Base-by-base conservation (phyloP, 805 yeast species). In the Yarrowia sp. region DNA sequence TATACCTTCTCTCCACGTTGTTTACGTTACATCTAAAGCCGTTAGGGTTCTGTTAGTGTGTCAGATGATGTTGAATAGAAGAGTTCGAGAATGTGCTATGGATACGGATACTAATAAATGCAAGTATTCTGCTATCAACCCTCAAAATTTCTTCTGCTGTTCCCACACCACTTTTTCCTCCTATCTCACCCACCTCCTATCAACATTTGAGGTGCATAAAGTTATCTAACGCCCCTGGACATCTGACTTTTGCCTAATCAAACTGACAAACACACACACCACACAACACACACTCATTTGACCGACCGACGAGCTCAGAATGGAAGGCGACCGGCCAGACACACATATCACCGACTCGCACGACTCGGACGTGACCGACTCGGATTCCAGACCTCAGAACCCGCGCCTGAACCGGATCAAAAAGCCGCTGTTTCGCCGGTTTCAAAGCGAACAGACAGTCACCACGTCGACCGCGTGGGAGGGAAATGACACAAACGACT, bases 181-280 rank as follows among this genome's bases (percentile, higher is more conserved):
- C 38, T 9, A 2, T 36, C 38, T 17, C 10, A 8, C 33, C 30
- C 50, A 12, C 34, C 38, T 13, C 9, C 33, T 42, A 58, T 58
- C 64, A 55, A 39, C 61, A 46, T 58, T 58, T 12, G 19, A 47
- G 33, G 17, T 58, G 64, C 64, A 58, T 58, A 58, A 42, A 43
- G 64, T 58, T 58, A 55, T 55, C 61, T 24, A 40, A 15, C 50
- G 49, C 64, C 64, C 64, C 64, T 58, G 39, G 64, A 58, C 64
- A 43, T 42, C 64, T 55, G 63, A 55, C 63, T 42, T 55, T 40
- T 24, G 30, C 63, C 39, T 55, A 42, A 43, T 58, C 64, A 33
- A 24, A 55, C 60, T n/a, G n/a, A n/a, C n/a, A n/a, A n/a, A n/a
- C n/a, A n/a, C n/a, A n/a, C n/a, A n/a, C 44, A 38, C 60, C 7